Evolutionary conservation across 345 rosid species (phyloP), one percentile per base, ranked within the genome.

Genomic region (Excoecaria cochinchinensis): DNA sequence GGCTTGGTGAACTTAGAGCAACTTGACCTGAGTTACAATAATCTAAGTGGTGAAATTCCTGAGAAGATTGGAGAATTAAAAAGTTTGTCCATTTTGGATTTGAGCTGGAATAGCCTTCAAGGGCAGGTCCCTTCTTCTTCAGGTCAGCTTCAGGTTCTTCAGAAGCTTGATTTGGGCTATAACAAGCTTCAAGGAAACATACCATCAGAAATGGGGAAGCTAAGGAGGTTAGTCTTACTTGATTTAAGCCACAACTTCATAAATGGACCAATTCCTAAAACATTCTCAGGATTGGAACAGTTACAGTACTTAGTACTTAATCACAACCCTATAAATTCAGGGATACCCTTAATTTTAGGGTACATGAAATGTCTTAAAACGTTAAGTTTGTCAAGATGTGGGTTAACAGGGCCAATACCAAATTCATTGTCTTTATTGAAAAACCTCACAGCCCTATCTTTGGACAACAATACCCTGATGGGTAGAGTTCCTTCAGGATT

Each of bases 1-100:
- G 46, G 39, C 24, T 70, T 86, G 73, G 72, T 51, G 48, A 83
- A 64, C 52, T 68, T 86, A 67, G 78, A 81, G 74, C 84, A 84
- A 66, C 85, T 86, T 46, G 86, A 86, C 77, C 77, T 86, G 11
- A 83, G 89, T 65, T 76, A 82, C 78, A 86, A 83, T 83, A 79
- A 82, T 17, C 25, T 86, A 10, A 79, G 68, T 31, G 87, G 89
- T 67, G 77, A 83, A 79, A 79, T 86, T 50, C 86, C 89, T 38
- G 69, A 77, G 64, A 75, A 74, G 58, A 70, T 86, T 79, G 87
- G 81, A 4, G 79, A 72, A 9, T 31, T 86, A 3, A 75, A 64
- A 75, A 79, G 77, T 40, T 69, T 86, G 70, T 62, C 69, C 52
- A 84, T 86, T 68, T 70, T 86, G 85, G 87, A 84, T 44, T 53